Evolutionary conservation across 257 asterid genomes (phyloP).

Genomic region (Penstemon barbatus): DNA sequence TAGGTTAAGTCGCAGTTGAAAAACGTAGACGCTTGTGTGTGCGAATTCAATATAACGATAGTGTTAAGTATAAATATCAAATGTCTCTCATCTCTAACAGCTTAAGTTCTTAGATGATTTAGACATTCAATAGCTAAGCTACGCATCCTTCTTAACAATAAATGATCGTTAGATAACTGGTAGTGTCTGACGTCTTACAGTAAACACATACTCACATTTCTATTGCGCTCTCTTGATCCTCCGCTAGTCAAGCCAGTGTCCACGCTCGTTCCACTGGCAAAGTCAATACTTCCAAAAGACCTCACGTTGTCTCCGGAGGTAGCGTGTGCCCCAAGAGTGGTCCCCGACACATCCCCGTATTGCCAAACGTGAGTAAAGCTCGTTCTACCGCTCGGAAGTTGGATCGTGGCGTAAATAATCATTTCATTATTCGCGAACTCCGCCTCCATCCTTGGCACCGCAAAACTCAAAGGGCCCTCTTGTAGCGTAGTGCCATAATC

Average conservation of each 20-base stretch:
- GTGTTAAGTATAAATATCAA: no score
- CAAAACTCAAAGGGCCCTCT: slow-evolving; percentile 52
- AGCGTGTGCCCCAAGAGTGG: slow-evolving; percentile 26
- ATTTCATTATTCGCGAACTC: slow-evolving; percentile 39
- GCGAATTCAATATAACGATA: no score
- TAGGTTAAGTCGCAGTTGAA: no score
- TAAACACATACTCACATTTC: slow-evolving; percentile 44
- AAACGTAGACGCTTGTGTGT: no score
- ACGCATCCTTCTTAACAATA: no score
- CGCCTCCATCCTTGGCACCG: slow-evolving; percentile 43
- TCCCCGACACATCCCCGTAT: slow-evolving; percentile 47
- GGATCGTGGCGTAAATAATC: slow-evolving; percentile 61
- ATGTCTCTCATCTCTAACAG: no score
- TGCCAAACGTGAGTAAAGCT: slow-evolving; percentile 77
- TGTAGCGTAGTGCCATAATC: neutral
- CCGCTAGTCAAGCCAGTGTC: slow-evolving; percentile 25
- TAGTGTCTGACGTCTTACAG: no score
- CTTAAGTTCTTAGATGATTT: no score
- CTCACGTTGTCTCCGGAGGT: slow-evolving; percentile 19
- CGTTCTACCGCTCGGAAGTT: slow-evolving; percentile 52
- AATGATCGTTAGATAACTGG: no score
- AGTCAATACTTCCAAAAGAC: slow-evolving; percentile 52
- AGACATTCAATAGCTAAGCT: no score
- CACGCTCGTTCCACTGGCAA: slow-evolving; percentile 43
- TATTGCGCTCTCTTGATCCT: slow-evolving; percentile 37